phyloP scores from a whole-genome alignment of 2,329 filamentous ascomycete species.

The Fusarium xylarioides region DNA sequence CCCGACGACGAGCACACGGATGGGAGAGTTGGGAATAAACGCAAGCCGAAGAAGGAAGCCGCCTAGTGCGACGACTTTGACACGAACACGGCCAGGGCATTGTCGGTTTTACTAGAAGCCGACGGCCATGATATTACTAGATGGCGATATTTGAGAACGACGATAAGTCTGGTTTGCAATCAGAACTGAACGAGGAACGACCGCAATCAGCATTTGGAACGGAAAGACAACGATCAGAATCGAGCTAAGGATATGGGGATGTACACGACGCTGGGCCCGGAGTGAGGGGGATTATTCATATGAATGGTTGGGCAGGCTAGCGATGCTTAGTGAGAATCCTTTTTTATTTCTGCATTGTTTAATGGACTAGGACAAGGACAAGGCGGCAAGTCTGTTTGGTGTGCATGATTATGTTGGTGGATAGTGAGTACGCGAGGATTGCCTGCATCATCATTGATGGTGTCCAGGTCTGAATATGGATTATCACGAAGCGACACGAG shows the following conservation, averaged over 20 bases:
- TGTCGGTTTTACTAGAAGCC: conserved; percentile 8
- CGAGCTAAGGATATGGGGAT: not conserved
- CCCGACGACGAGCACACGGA: conserved; percentile 52
- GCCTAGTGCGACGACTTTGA: not conserved
- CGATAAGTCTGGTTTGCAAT: not conserved
- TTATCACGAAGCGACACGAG: conserved; percentile 16
- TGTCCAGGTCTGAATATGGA: not conserved
- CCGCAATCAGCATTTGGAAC: not conserved
- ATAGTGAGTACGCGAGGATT: not conserved
- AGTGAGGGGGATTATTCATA: conserved; percentile 26
- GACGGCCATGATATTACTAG: conserved; percentile 6
- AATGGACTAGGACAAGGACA: conserved; percentile 13
- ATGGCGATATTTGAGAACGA: not conserved
- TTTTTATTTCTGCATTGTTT: conserved; percentile 35
- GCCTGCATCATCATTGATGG: not conserved
- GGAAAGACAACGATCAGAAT: not conserved
- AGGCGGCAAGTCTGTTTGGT: conserved; percentile 31
- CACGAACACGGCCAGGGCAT: not conserved
- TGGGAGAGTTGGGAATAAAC: conserved; percentile 40
- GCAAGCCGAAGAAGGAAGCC: conserved; percentile 38
- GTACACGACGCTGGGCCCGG: not conserved
- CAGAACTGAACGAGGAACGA: not conserved
- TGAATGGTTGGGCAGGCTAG: conserved; percentile 31
- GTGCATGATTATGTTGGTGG: conserved; percentile 14
- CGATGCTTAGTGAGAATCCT: conserved; percentile 36